A percentile compares a stretch with the other conserved stretches of the same genome.
phyloP scores from a whole-genome alignment of 2,329 filamentous ascomycete genomes.

The Aspergillus cejpii region DNA sequence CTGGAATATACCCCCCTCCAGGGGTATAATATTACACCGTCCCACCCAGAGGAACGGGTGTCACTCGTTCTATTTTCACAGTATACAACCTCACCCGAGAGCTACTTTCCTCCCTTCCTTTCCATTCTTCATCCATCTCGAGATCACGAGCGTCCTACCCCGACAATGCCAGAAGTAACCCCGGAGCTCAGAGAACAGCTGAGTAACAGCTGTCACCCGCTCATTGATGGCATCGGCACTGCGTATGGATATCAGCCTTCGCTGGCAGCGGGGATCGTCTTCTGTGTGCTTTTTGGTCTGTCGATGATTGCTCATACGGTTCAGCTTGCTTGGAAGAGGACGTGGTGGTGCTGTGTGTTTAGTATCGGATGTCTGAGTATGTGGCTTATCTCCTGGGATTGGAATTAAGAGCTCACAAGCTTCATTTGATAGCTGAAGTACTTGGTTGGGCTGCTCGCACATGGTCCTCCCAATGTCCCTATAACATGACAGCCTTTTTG shows the following conservation, averaged over 20 bases:
- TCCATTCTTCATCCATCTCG: not conserved
- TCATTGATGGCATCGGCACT: constrained; percentile 21
- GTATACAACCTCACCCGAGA: not conserved
- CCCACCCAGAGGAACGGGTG: not conserved
- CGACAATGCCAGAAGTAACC: not conserved
- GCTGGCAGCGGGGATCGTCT: constrained; percentile 31
- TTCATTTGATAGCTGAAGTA: constrained; percentile 31
- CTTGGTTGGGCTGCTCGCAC: constrained; percentile 47
- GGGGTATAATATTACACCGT: not conserved
- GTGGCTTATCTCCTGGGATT: constrained; percentile 5
- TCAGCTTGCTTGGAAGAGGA: constrained; percentile 33
- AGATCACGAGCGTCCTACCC: not conserved
- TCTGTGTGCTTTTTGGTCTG: constrained; percentile 30
- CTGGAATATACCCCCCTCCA: not conserved
- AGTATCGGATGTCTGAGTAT: constrained; percentile 33
- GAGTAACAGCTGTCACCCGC: constrained; percentile 21
- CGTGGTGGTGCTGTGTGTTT: constrained; percentile 38
- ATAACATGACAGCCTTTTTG: constrained; percentile 45
- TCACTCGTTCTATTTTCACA: not conserved
- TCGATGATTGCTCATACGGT: constrained; percentile 32
- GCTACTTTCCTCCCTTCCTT: not conserved
- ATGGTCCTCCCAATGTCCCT: constrained; percentile 46
- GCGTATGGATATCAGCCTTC: constrained; percentile 34
- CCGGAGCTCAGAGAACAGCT: constrained; percentile 10
- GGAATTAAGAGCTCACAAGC: constrained; percentile 1